Base-by-base conservation (phyloP, 1,284 basidiomycete genomes). In the Trametes sp. region DNA sequence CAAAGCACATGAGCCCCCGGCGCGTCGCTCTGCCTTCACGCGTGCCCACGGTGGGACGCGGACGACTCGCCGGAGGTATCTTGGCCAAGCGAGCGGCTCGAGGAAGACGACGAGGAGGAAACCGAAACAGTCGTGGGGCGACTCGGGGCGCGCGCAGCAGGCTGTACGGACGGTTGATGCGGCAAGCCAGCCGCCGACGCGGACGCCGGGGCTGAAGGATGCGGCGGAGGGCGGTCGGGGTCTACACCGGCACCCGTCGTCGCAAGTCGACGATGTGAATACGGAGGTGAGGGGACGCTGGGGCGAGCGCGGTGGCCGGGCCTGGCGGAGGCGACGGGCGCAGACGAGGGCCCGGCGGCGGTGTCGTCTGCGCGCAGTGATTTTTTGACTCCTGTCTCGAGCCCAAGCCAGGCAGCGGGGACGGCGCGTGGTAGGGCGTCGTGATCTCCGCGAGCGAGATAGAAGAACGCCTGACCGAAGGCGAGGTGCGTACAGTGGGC, bases 261-360 rank as follows among this genome's bases (percentile, higher is more conserved):
- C 58, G 69, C 33, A 59, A 64, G 59, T 59, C 70, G 69, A 62
- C 70, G 70, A 67, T 65, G 72, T 64, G 64, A 53, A 62, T 67
- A 67, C 58, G 69, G 56, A 56, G 70, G 62, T 35, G 67, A 64
- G 63, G 66, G 64, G 59, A 66, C 55, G 56, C 54, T 46, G 57
- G 61, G 58, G 57, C 64, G 68, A 57, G 66, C 55, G 72, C 33
- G 51, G 33, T 11, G 51, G 51, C 76, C 75, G 76, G 72, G 74
- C 75, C 75, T 73, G 69, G 62, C 57, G 65, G 56, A 61, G 67
- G 63, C 54, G 59, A 67, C 61, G 54, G 73, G 82, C 82, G 81
- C 83, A 84, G 82, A 81, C 80, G 79, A 78, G 67, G 80, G 80
- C 81, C 81, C 82, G 77, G 81, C 76, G 69, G 73, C 63, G 71